Conservation (phyloP, 1,284 basidiomycete genomes). For the Meira nashicola region DNA sequence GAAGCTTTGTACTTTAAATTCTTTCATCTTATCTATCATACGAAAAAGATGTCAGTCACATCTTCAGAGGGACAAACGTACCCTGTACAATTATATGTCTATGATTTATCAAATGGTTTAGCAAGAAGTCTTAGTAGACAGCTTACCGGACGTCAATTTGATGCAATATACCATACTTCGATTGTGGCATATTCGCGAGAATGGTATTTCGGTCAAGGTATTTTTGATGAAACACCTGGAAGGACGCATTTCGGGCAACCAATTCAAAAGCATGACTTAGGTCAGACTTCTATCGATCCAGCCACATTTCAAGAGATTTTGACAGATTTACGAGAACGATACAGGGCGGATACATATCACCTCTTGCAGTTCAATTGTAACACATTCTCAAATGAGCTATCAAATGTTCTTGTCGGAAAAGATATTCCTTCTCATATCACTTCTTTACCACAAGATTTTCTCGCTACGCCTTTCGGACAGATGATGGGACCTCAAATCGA, state of each 20-base stretch:
- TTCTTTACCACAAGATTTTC: constrained; percentile 68
- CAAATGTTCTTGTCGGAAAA: constrained; percentile 45
- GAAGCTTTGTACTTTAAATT: too few species aligned
- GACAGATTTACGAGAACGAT: constrained; percentile 67
- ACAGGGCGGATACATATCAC: constrained; percentile 73
- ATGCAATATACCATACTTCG: constrained; percentile 64
- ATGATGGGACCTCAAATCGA: constrained; percentile 81
- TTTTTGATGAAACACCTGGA: constrained; percentile 59
- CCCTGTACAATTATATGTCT: constrained; percentile 67
- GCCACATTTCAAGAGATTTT: constrained; percentile 79
- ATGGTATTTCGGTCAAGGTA: constrained; percentile 83
- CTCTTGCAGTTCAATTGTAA: constrained; percentile 62
- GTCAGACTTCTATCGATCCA: constrained; percentile 74
- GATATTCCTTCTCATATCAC: constrained; percentile 46
- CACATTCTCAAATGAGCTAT: constrained; percentile 69
- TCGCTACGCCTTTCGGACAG: constrained; percentile 83
- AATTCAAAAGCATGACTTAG: constrained; percentile 70
- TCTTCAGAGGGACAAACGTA: too few species aligned
- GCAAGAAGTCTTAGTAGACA: constrained; percentile 70
- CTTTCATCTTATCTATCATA: too few species aligned
- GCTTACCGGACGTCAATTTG: constrained; percentile 64
- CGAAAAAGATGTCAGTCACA: too few species aligned
- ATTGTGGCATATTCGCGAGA: constrained; percentile 80
- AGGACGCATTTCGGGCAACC: constrained; percentile 64
- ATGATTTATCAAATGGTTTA: constrained; percentile 81